phyloP scores from a whole-genome alignment of 2,329 filamentous ascomycete species.

The Hymenoscyphus fructigenus region DNA sequence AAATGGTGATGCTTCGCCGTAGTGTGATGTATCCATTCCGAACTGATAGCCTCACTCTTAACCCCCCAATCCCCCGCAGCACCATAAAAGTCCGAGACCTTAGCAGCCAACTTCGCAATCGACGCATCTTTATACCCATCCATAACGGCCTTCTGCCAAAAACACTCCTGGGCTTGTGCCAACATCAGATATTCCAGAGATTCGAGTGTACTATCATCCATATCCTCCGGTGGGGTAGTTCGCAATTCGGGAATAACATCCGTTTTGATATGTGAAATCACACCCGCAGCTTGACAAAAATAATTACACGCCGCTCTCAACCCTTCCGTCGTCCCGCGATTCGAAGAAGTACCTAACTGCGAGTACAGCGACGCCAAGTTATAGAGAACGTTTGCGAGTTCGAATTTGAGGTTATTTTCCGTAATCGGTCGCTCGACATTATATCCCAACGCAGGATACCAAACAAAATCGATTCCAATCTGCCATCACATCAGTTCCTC shows the following conservation, averaged over 20 bases:
- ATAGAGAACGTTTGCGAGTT: slow-evolving; percentile 88
- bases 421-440: slow-evolving; percentile 72
- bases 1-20: slow-evolving; percentile 97
- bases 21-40: slow-evolving; percentile 97
- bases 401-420: slow-evolving; percentile 70
- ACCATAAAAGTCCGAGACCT: slow-evolving; percentile 88
- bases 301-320: slow-evolving; percentile 87
- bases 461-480: slow-evolving; percentile 93
- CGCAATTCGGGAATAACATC: slow-evolving; percentile 80
- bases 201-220: slow-evolving; percentile 86
- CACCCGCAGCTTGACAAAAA: slow-evolving; percentile 83
- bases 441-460: slow-evolving; percentile 93
- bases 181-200: slow-evolving; percentile 81
- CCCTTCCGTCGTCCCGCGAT: slow-evolving; percentile 75
- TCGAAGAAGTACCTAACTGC: slow-evolving; percentile 80
- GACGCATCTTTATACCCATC: slow-evolving; percentile 89
- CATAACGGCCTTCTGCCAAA: slow-evolving; percentile 96
- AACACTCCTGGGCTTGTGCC: slow-evolving; percentile 94
- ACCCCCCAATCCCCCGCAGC: slow-evolving; percentile 81
- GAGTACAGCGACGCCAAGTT: slow-evolving; percentile 94
- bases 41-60: slow-evolving; percentile 85
- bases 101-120: slow-evolving; percentile 86
- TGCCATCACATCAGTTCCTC: slow-evolving; percentile 38
- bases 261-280: slow-evolving; percentile 74
- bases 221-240: slow-evolving; percentile 84